These are phyloP conservation scores for Volvariella surrecta DNA, from an alignment of 1,284 basidiomycete genomes.

Conservation along the genomic window DNA sequence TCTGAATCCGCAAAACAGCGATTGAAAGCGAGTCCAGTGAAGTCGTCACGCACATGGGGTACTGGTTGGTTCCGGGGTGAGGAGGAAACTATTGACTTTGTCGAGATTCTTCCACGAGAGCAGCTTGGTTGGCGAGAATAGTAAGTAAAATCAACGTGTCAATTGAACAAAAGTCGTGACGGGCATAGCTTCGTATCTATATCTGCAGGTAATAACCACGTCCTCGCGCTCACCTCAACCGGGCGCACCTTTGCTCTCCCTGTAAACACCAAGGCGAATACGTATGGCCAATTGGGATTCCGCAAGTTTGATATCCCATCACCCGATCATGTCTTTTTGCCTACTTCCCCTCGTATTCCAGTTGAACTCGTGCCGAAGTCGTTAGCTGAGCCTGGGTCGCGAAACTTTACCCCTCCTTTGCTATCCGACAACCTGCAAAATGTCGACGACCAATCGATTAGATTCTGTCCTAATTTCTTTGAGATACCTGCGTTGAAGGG, in stretches of 20 bases:
- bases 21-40: conserved; percentile 24
- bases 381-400: conserved; percentile 39
- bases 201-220: conserved; percentile 70
- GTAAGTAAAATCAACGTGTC: conserved; percentile 23
- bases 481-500: conserved; percentile 75
- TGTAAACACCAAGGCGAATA: conserved; percentile 71
- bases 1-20: conserved; percentile 40
- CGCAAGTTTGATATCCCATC: conserved; percentile 51
- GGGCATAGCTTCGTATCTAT: conserved; percentile 59
- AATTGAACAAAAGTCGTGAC: not conserved
- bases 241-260: conserved; percentile 82
- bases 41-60: conserved; percentile 39
- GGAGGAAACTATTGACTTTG: conserved; percentile 38
- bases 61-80: conserved; percentile 56
- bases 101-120: conserved; percentile 39
- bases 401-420: conserved; percentile 17
- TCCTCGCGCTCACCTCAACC: conserved; percentile 77
- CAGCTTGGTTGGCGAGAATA: conserved; percentile 45
- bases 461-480: conserved; percentile 69
- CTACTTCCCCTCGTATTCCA: conserved; percentile 16
- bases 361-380: conserved; percentile 57
- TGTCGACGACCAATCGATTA: conserved; percentile 43
- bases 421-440: conserved; percentile 23
- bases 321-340: conserved; percentile 14
- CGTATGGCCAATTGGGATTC: conserved; percentile 80